Evolutionary conservation across 257 asterid species (phyloP).

Genomic region (Striga asiatica): DNA sequence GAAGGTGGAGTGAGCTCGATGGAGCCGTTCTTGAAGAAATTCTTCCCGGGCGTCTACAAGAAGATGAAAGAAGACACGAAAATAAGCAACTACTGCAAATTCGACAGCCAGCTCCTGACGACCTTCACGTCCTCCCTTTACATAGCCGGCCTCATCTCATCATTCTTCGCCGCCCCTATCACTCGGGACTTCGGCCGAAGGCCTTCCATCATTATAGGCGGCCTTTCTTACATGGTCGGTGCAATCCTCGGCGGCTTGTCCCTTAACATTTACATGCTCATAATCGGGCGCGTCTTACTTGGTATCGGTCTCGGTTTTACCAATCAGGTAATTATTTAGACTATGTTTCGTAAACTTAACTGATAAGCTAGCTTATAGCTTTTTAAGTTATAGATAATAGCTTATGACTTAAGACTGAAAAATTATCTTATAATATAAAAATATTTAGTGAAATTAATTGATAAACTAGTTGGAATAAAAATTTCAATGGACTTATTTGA

Average conservation of each 20-base stretch:
- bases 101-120: conserved; percentile 41
- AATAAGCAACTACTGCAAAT: conserved; percentile 46
- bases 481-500: too few species aligned
- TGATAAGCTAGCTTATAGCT: too few species aligned
- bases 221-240: conserved; percentile 32
- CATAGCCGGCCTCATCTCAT: conserved; percentile 44
- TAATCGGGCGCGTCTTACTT: conserved; percentile 28
- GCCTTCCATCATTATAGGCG: conserved; percentile 39
- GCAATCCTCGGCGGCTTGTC: conserved; percentile 30
- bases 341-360: neutral
- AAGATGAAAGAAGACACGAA: conserved; percentile 25
- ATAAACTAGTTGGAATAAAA: too few species aligned
- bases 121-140: conserved; percentile 45
- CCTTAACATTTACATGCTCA: conserved; percentile 21
- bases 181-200: conserved; percentile 39
- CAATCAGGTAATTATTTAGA: conserved; percentile 21
- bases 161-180: conserved; percentile 37
- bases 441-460: too few species aligned
- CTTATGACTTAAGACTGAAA: too few species aligned
- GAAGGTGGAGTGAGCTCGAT: conserved; percentile 55
- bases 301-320: conserved; percentile 34
- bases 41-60: conserved; percentile 31
- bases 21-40: conserved; percentile 43
- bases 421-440: too few species aligned
- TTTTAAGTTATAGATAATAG: too few species aligned